These are phyloP conservation scores for Eutreptiella sp. DNA, from an alignment of 208 protist species.

Conservation along the genomic window DNA sequence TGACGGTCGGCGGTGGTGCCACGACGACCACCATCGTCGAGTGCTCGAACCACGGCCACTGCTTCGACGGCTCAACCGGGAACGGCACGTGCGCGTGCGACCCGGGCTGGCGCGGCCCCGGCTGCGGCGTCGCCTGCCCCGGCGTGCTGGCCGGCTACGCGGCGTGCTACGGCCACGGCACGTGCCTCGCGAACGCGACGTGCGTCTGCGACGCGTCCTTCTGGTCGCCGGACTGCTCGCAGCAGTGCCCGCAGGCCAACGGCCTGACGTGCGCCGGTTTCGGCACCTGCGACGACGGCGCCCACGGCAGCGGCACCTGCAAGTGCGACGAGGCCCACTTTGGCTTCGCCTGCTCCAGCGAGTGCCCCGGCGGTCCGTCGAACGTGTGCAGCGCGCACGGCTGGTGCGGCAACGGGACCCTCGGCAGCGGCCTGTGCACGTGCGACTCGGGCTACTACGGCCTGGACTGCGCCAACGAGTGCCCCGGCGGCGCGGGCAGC, in stretches of 20 bases:
- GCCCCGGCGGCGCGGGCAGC: not conserved
- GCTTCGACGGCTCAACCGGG: not conserved
- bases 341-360: not conserved
- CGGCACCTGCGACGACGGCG: not conserved
- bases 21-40: not conserved
- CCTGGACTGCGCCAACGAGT: not conserved
- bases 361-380: constrained; percentile 1
- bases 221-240: not conserved
- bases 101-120: not conserved
- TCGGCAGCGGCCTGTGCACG: not conserved
- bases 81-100: constrained; percentile 2
- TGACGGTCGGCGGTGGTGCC: too few species aligned
- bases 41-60: not conserved
- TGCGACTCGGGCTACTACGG: constrained; percentile 1
- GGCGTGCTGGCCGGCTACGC: constrained; percentile 6
- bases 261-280: not conserved
- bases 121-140: not conserved
- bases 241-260: not conserved
- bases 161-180: constrained; percentile 3
- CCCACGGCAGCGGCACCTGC: not conserved
- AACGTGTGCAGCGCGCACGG: not conserved
- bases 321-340: not conserved
- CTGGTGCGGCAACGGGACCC: not conserved
- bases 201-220: not conserved
- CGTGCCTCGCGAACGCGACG: not conserved